Percentiles rank a stretch among this genome's conserved stretches.
Evolutionary conservation across 1,284 basidiomycete genomes (phyloP).

Genomic region (Termitomyces sp.): DNA sequence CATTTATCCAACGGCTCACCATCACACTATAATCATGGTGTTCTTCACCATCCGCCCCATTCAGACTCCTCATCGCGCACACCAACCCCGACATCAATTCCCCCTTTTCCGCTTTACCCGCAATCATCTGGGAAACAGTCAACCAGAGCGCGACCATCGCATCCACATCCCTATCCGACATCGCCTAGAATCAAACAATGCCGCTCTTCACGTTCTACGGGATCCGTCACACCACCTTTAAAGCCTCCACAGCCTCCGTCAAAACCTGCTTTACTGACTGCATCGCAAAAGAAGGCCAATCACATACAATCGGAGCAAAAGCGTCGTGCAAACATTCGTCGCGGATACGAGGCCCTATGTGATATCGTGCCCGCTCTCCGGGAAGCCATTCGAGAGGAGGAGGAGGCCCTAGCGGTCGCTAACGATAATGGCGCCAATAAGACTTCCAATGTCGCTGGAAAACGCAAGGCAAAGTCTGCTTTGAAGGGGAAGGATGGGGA

Average conservation of each 20-base stretch:
- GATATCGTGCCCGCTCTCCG: constrained; percentile 73
- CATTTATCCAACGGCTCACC: constrained; percentile 5
- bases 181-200: constrained; percentile 11
- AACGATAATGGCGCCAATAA: constrained; percentile 23
- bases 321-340: constrained; percentile 83
- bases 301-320: constrained; percentile 91
- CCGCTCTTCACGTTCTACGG: constrained; percentile 6
- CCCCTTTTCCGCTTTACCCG: constrained; percentile 18
- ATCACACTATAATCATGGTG: constrained; percentile 8
- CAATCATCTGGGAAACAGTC: constrained; percentile 16
- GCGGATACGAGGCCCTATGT: constrained; percentile 83
- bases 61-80: constrained; percentile 22
- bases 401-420: constrained; percentile 38
- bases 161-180: constrained; percentile 20
- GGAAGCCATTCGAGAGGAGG: constrained; percentile 69
- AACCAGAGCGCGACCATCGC: constrained; percentile 21
- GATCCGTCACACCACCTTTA: constrained; percentile 8
- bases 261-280: constrained; percentile 56
- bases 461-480: constrained; percentile 26
- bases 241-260: constrained; percentile 20
- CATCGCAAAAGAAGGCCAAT: constrained; percentile 88
- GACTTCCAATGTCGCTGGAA: constrained; percentile 19
- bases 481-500: constrained; percentile 34
- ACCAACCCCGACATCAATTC: constrained; percentile 20
- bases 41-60: constrained; percentile 11